Percentiles rank a stretch among this genome's conserved stretches.
phyloP scores from a whole-genome alignment of 23 red algal genomes.

The Chondrus crispus region DNA sequence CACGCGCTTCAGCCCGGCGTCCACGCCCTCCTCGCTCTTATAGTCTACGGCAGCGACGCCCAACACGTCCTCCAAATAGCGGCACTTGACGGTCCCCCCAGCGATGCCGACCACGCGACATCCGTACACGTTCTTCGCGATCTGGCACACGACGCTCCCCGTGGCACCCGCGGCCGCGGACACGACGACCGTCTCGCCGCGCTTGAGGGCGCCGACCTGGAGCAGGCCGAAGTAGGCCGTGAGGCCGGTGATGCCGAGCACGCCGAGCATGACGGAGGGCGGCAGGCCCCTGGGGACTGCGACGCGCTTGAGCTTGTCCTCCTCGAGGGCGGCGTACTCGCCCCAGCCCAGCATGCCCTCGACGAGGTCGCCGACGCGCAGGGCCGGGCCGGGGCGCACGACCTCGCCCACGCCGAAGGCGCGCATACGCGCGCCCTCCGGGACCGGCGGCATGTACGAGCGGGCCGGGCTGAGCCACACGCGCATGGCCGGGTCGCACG shows the following conservation, averaged over 20 bases:
- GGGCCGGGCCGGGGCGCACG: not conserved
- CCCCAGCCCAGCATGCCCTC: slow-evolving; percentile 63
- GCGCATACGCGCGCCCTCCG: slow-evolving; percentile 59
- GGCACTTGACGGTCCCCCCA: slow-evolving; percentile 58
- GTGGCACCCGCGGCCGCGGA: slow-evolving; percentile 79
- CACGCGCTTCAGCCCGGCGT: slow-evolving; percentile 37
- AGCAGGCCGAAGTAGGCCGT: slow-evolving; percentile 83
- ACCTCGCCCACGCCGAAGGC: slow-evolving; percentile 74
- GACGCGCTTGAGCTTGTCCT: slow-evolving; percentile 24
- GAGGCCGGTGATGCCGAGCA: slow-evolving; percentile 67
- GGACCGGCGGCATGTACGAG: slow-evolving; percentile 67
- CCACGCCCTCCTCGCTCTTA: slow-evolving; percentile 48
- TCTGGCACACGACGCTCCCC: slow-evolving; percentile 62
- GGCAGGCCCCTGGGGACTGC: slow-evolving; percentile 7
- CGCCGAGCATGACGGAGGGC: slow-evolving; percentile 28
- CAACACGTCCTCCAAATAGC: slow-evolving; percentile 54
- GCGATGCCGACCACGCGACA: slow-evolving; percentile 73
- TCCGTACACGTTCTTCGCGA: slow-evolving; percentile 67
- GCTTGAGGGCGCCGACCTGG: slow-evolving; percentile 36
- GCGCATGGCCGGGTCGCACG: slow-evolving; percentile 74
- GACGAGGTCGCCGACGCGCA: slow-evolving; percentile 51
- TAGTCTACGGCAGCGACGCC: slow-evolving; percentile 70
- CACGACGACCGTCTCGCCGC: slow-evolving; percentile 67
- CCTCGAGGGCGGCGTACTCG: slow-evolving; percentile 27
- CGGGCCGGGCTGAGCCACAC: slow-evolving; percentile 66